Percentiles rank a stretch among this genome's conserved stretches.
These are phyloP conservation scores for Petasospora rhodanensis DNA, from an alignment of 1,139 yeast species.

Conservation along the genomic window DNA sequence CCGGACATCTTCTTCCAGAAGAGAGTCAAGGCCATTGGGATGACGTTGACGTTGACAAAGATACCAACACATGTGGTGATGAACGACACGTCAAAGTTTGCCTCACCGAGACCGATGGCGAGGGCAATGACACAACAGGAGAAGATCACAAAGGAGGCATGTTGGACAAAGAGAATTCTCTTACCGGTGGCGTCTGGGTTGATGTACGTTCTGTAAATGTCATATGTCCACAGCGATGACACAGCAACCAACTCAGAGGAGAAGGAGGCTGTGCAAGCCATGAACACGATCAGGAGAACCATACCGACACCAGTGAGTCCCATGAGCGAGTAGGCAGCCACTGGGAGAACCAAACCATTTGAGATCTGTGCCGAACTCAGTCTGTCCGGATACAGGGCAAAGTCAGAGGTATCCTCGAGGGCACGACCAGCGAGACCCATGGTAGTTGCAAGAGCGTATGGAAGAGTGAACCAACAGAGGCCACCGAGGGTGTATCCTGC, in stretches of 20 bases:
- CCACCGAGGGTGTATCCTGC: constrained; percentile 37
- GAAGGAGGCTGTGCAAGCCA: constrained; percentile 35
- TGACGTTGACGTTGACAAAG: constrained; percentile 32
- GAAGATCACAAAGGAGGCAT: constrained; percentile 26
- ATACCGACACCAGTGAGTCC: constrained; percentile 35
- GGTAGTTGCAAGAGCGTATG: constrained; percentile 31
- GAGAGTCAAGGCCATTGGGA: constrained; percentile 33
- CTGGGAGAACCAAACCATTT: constrained; percentile 26
- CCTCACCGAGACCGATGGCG: constrained; percentile 31
- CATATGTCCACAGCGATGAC: constrained; percentile 35
- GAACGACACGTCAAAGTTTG: constrained; percentile 31
- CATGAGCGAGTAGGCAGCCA: constrained; percentile 1
- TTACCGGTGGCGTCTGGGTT: constrained; percentile 34
- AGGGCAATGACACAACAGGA: constrained; percentile 30
- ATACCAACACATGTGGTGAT: constrained; percentile 36
- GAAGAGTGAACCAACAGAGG: constrained; percentile 36
- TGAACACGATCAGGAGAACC: constrained; percentile 32
- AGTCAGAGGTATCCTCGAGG: constrained; percentile 28
- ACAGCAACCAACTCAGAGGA: constrained; percentile 31
- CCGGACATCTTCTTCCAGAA: constrained; percentile 30
- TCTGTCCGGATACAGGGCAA: constrained; percentile 31
- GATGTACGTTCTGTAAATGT: constrained; percentile 32
- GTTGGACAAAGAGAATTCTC: constrained; percentile 28
- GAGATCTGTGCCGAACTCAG: constrained; percentile 17
- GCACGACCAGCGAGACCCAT: constrained; percentile 36